Percentiles rank a stretch among this genome's conserved stretches.
These are phyloP conservation scores for Venustampulla echinocandica DNA, from an alignment of 495 filamentous ascomycete genomes.

Conservation along the genomic window DNA sequence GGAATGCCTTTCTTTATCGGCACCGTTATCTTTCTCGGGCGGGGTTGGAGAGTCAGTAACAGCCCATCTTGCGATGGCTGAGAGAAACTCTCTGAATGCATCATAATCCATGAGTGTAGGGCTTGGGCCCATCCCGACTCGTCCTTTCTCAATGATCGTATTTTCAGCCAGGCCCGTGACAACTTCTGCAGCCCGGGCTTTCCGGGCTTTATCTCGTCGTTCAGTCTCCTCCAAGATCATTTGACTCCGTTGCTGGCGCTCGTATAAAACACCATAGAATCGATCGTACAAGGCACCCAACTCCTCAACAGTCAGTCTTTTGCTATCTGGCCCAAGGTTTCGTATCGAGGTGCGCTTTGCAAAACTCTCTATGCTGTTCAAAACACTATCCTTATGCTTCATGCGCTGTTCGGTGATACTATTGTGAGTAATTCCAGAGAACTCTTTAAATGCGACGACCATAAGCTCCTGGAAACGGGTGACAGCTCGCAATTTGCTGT, in stretches of 20 bases:
- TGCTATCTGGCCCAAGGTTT: slow-evolving; percentile 92
- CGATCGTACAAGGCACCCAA: slow-evolving; percentile 84
- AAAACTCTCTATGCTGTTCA: slow-evolving; percentile 93
- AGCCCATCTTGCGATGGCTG: slow-evolving; percentile 83
- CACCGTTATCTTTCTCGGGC: slow-evolving; percentile 40
- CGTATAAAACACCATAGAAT: slow-evolving; percentile 85
- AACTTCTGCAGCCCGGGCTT: slow-evolving; percentile 43
- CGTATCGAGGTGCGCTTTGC: slow-evolving; percentile 93
- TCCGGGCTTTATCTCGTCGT: slow-evolving; percentile 49
- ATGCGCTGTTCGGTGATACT: slow-evolving; percentile 81
- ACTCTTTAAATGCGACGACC: slow-evolving; percentile 98
- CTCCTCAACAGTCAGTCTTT: slow-evolving; percentile 75
- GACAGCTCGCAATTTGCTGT: slow-evolving; percentile 83
- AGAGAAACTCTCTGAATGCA: slow-evolving; percentile 87
- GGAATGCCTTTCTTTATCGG: slow-evolving; percentile 22
- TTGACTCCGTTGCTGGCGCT: slow-evolving; percentile 73
- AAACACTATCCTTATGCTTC: slow-evolving; percentile 85
- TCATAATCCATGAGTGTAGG: slow-evolving; percentile 91
- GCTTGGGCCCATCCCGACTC: slow-evolving; percentile 84
- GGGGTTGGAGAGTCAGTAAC: slow-evolving; percentile 67
- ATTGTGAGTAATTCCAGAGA: slow-evolving; percentile 85
- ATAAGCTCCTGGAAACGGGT: slow-evolving; percentile 96
- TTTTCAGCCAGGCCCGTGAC: slow-evolving; percentile 33
- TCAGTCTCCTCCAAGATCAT: slow-evolving; percentile 69
- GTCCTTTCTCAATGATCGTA: slow-evolving; percentile 57